These are phyloP conservation scores for Peronospora farinosa DNA, from an alignment of 352 stramenopile genomes.

Conservation along the genomic window DNA sequence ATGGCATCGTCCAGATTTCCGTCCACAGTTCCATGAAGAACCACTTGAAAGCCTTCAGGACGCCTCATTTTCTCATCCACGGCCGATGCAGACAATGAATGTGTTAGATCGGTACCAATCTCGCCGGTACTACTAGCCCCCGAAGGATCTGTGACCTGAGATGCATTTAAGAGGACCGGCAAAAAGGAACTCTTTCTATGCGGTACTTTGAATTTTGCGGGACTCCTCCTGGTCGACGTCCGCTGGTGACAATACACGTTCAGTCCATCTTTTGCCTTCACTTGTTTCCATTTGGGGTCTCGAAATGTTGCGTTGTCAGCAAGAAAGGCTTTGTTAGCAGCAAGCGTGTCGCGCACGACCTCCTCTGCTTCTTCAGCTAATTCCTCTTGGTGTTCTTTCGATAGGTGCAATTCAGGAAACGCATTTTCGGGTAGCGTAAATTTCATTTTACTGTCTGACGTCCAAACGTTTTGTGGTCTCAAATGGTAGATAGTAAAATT, in stretches of 20 bases:
- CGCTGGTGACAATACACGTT: constrained; percentile 26
- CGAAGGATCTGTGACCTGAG: constrained; percentile 2
- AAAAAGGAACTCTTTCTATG: neutral
- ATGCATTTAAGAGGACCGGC: constrained; percentile 1
- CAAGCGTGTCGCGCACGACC: constrained; percentile 39
- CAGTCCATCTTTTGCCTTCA: constrained; percentile 34
- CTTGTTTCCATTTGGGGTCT: constrained; percentile 30
- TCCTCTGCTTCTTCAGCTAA: constrained; percentile 35
- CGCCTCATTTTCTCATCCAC: constrained; percentile 16
- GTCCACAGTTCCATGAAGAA: constrained; percentile 30
- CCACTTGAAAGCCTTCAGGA: constrained; percentile 31
- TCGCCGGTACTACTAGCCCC: neutral
- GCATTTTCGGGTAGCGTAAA: constrained; percentile 36
- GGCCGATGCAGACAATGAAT: neutral
- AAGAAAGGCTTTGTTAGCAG: constrained; percentile 36
- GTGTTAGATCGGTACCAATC: neutral
- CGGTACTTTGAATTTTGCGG: neutral
- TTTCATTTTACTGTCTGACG: constrained; percentile 43
- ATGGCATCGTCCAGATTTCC: constrained; percentile 41
- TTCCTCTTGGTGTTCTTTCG: constrained; percentile 21
- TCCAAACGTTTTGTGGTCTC: constrained; percentile 12
- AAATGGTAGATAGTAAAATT: no score
- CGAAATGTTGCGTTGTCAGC: constrained; percentile 20
- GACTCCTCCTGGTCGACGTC: neutral
- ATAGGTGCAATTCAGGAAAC: constrained; percentile 27